Base-by-base conservation (phyloP, 176 grass and related monocot genomes). In the Zizania latifolia region DNA sequence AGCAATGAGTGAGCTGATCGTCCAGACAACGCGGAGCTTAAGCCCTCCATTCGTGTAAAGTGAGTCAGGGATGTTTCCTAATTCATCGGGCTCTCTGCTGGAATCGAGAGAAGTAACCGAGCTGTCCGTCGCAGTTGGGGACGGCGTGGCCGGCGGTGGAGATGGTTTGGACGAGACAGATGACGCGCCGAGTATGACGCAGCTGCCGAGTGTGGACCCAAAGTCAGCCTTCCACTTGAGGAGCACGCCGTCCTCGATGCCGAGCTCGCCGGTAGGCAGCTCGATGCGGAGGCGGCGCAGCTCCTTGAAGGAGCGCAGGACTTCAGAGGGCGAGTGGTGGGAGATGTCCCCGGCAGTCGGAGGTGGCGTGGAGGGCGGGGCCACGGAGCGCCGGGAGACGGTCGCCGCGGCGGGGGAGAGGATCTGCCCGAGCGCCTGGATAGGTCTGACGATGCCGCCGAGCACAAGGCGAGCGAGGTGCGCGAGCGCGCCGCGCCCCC, bases 321-420 rank as follows among this genome's bases (percentile, higher is more conserved):
- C 94, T 86, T 97, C 94, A 29, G 90, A 70, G n/a, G 94, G 94
- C 21, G 90, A 97, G 75, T 93, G 94, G 70, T 97, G 94, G 43
- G 86, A 97, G 32, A 94, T 61, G 72, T 98, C 89, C 4, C 67
- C 85, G 6, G 40, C 69, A 12, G 66, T 27, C 3, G 62, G 31
- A 0, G 73, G 40, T 17, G 41, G 74, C 5, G 75, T 15, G 19
- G 70, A 21, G n/a, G 61, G 54, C 0, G 75, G 54, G 6, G n/a
- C 61, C 5, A 62, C 15, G 44, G 79, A 13, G 81, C 71, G 84
- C 0, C 80, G 75, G 11, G 76, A 74, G 29, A 79, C 56, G 61
- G 84, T 45, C 6, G 77, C 62, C 4, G 87, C 26, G 68, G 86
- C 74, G 10, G 90, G 88, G 77, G 81, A 79, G 54, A 97, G 75